Evolutionary conservation across 805 yeast genomes (phyloP).

Genomic region (Candida ortonii): DNA sequence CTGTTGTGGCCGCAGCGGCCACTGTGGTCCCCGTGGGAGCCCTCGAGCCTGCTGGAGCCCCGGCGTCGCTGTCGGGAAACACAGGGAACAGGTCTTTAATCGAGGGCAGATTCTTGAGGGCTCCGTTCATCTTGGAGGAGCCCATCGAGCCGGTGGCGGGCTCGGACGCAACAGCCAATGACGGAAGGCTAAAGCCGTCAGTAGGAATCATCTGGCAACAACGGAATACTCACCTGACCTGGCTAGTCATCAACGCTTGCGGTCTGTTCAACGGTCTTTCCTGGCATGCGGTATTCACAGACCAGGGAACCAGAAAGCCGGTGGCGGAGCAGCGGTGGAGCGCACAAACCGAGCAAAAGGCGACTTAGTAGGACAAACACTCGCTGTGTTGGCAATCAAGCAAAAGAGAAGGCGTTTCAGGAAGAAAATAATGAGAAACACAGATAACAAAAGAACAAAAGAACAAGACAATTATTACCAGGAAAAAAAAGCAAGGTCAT

Average conservation of each 20-base stretch:
- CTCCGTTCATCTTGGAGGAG: constrained; percentile 7
- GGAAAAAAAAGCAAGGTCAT: constrained; percentile 1
- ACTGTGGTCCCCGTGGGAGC: constrained; percentile 1
- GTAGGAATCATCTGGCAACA: neutral
- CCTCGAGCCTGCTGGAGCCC: constrained; percentile 8
- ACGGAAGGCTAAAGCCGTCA: constrained; percentile 2
- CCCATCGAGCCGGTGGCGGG: constrained; percentile 4
- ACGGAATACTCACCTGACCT: constrained; percentile 5
- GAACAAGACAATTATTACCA: neutral
- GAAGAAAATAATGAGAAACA: neutral
- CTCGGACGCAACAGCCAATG: constrained; percentile 1
- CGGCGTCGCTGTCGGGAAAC: constrained; percentile 5
- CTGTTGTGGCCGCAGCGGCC: constrained; percentile 6
- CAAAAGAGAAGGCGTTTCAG: neutral
- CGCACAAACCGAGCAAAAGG: too few relatives aligned
- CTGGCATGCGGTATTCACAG: neutral
- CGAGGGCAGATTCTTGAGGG: constrained; percentile 21
- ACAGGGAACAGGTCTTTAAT: constrained; percentile 25
- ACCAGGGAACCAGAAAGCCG: too few relatives aligned
- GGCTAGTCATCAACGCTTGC: constrained; percentile 2
- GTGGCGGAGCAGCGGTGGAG: too few relatives aligned
- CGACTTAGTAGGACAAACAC: too few relatives aligned
- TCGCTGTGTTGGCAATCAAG: neutral
- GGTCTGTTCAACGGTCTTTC: neutral
- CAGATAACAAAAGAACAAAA: neutral